Conservation (phyloP, 208 protist genomes). For the Crithidia bombi region DNA sequence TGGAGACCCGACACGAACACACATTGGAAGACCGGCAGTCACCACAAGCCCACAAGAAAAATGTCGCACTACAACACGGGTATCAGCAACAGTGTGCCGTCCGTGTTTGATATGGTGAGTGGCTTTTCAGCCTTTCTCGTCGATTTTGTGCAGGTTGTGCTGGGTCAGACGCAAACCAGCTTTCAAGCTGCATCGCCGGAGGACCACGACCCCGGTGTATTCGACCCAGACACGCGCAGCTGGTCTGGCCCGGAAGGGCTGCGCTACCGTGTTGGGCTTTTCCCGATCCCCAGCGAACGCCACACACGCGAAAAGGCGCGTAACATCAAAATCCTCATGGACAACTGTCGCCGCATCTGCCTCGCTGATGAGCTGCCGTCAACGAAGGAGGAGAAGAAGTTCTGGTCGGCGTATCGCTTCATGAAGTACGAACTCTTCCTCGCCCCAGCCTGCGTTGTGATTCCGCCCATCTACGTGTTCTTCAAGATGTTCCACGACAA, state of each 20-base stretch:
- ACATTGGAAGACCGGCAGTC: too few species aligned
- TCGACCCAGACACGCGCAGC: constrained; percentile 70
- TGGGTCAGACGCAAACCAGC: constrained; percentile 69
- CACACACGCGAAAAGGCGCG: constrained; percentile 80
- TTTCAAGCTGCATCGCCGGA: constrained; percentile 69
- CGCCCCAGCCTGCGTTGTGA: constrained; percentile 71
- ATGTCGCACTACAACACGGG: constrained; percentile 91
- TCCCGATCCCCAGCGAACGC: constrained; percentile 82
- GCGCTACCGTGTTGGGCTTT: constrained; percentile 83
- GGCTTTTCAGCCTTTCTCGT: constrained; percentile 64
- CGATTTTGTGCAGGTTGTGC: constrained; percentile 80
- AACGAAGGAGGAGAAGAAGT: constrained; percentile 85
- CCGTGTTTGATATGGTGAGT: constrained; percentile 79
- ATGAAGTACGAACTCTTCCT: constrained; percentile 91
- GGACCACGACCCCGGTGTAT: constrained; percentile 62
- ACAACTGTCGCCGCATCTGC: constrained; percentile 88
- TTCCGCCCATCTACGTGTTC: constrained; percentile 87
- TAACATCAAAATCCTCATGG: constrained; percentile 91
- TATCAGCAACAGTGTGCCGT: constrained; percentile 83
- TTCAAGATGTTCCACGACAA: constrained; percentile 82
- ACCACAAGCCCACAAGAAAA: too few species aligned
- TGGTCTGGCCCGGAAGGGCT: constrained; percentile 81
- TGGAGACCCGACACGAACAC: background rate
- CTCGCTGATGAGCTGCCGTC: constrained; percentile 82
- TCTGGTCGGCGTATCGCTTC: constrained; percentile 89